Evolutionary conservation across 805 yeast genomes (phyloP), one percentile per base, ranked within the genome.

Genomic region (Yarrowia porcina): DNA sequence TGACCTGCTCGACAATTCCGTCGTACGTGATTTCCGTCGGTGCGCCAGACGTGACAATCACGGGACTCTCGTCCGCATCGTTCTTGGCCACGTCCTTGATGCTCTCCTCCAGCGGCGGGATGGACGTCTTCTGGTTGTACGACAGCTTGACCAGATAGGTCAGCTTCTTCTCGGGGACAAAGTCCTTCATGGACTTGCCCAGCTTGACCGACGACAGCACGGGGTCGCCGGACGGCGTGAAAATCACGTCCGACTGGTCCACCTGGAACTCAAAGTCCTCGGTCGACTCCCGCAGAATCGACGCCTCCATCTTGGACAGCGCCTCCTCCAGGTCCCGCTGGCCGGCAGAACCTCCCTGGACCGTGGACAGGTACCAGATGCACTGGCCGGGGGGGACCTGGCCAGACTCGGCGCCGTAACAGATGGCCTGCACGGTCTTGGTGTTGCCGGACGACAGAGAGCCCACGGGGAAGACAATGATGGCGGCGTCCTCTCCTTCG

Each of bases 401-500:
- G 17, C 96, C 97, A 0, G 93, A 79, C 11, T 90, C 94, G 8
- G 91, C 85, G 59, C 96, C 96, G 79, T 90, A 85, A 33, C 94
- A 90, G 41, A 93, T 76, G 4, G 87, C 93, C 74, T 92, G 97
- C 38, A 93, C 94, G 9, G 94, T 89, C 67, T 77, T 80, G 64
- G 77, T 77, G 73, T 94, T 93, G 57, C 78, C 79, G 2, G 80
- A 74, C 20, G 86, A 81, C 63, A 93, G 79, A 0, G 96, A 85
- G 17, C 83, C 82, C 17, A 96, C 92, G 18, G 99, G 98, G 79
- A 94, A 93, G 1, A 91, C 96, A 30, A 93, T 96, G 33, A 92
- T 80, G 0, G 97, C 89, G 0, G 93, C 87, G 47, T 85, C 80
- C 76, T 93, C 98, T 56, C 84, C 85, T 54, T 88, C 91, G 13